Evolutionary conservation across 331 rosid species (phyloP).

Genomic region (Acacia concinna): DNA sequence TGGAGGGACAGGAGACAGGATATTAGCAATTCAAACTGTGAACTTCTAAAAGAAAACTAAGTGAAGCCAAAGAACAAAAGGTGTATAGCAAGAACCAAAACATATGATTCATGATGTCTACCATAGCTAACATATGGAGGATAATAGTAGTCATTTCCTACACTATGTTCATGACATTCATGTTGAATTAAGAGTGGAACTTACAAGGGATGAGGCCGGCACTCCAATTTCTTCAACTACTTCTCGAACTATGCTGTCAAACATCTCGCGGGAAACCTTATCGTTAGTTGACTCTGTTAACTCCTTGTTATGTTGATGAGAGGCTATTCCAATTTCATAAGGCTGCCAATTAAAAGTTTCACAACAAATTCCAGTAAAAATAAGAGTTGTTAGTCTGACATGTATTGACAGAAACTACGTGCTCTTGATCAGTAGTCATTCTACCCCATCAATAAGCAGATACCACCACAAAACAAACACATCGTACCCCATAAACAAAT

Average conservation of each 20-base stretch:
- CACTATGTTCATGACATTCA: background rate
- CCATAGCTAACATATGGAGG: background rate
- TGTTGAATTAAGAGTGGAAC: slow-evolving; percentile 29
- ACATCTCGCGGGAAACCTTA: slow-evolving; percentile 76
- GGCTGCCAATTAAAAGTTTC: slow-evolving; percentile 61
- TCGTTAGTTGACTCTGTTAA: slow-evolving; percentile 43
- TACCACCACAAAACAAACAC: background rate
- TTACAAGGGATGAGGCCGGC: slow-evolving; percentile 78
- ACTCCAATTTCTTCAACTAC: slow-evolving; percentile 97
- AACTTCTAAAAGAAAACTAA: background rate
- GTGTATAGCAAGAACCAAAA: slow-evolving; percentile 13
- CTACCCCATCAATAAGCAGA: background rate
- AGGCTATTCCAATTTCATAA: slow-evolving; percentile 65
- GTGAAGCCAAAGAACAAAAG: background rate
- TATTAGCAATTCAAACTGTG: background rate
- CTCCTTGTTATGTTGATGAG: slow-evolving; percentile 50
- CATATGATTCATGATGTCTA: slow-evolving; percentile 13
- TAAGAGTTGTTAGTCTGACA: slow-evolving; percentile 10
- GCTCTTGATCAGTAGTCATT: slow-evolving; percentile 5
- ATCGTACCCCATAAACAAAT: slow-evolving; percentile 6
- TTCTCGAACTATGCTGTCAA: slow-evolving; percentile 89
- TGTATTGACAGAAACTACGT: background rate
- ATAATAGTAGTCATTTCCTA: background rate
- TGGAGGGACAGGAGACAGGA: background rate
- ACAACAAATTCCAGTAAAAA: slow-evolving; percentile 20